These are phyloP conservation scores for Wickerhamomyces silvicola DNA, from an alignment of 805 yeast species.

Conservation along the genomic window DNA sequence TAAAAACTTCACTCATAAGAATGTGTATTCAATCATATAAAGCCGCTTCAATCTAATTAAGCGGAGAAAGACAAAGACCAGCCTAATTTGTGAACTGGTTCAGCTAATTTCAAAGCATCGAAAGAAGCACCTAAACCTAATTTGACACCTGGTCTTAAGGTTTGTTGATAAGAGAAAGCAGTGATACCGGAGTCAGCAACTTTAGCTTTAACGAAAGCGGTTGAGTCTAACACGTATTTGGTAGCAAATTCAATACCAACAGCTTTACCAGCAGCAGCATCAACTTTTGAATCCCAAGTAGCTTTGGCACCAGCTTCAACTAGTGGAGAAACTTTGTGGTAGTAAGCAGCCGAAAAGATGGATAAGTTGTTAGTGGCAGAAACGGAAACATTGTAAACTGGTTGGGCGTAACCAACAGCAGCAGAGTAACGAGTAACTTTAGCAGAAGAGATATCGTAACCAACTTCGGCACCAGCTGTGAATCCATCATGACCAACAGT, in stretches of 20 bases:
- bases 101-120: constrained; percentile 91
- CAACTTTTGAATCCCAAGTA: constrained; percentile 77
- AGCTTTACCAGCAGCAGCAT: constrained; percentile 61
- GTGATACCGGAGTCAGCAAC: constrained; percentile 94
- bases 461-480: constrained; percentile 95
- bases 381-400: constrained; percentile 74
- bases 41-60: constrained; percentile 29
- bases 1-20: too few relatives aligned
- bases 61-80: constrained; percentile 90
- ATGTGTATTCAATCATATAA: neutral
- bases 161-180: constrained; percentile 90
- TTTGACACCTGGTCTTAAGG: constrained; percentile 91
- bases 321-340: constrained; percentile 86
- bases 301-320: constrained; percentile 99
- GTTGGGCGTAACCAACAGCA: constrained; percentile 88
- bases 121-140: constrained; percentile 96
- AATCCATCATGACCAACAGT: constrained; percentile 94
- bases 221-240: constrained; percentile 82
- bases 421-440: constrained; percentile 90
- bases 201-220: constrained; percentile 94
- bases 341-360: constrained; percentile 91
- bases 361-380: constrained; percentile 81
- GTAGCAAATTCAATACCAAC: constrained; percentile 95
- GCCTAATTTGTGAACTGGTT: constrained; percentile 98
- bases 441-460: constrained; percentile 92